A percentile compares a stretch with the other conserved stretches of the same genome.
phyloP scores from a whole-genome alignment of 169 alveolate genomes.

The Plasmodium yoelii region DNA sequence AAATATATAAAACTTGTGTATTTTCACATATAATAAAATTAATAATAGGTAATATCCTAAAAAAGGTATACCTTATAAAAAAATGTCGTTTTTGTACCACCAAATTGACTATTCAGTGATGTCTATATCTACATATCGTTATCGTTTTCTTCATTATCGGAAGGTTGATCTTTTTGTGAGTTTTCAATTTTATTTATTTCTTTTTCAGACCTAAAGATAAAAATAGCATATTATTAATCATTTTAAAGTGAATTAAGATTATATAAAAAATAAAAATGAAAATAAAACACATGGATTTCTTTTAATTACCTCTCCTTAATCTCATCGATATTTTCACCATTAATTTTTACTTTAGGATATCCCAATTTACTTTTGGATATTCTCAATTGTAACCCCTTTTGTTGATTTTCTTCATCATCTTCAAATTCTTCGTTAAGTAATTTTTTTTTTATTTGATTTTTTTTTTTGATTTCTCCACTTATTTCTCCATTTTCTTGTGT shows the following conservation, averaged over 20 bases:
- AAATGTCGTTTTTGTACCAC: too few species aligned
- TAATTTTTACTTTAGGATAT: constrained; percentile 82
- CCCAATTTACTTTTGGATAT: constrained; percentile 84
- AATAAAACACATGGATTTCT: background rate
- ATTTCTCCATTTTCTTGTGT: constrained; percentile 4
- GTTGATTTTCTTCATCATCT: constrained; percentile 59
- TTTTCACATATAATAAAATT: too few species aligned
- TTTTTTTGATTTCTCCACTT: constrained; percentile 11
- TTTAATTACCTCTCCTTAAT: constrained; percentile 74
- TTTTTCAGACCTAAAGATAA: constrained; percentile 19
- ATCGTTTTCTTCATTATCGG: background rate
- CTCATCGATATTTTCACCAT: constrained; percentile 82
- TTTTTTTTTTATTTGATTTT: constrained; percentile 28
- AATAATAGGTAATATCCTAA: too few species aligned
- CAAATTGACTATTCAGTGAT: background rate
- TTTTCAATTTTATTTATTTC: constrained; percentile 11
- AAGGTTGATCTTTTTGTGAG: background rate
- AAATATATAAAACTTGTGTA: too few species aligned
- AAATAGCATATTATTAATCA: background rate
- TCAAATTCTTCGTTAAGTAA: constrained; percentile 66
- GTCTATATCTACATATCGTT: constrained; percentile 15
- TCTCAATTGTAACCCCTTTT: constrained; percentile 58
- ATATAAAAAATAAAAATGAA: too few species aligned
- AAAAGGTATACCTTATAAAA: too few species aligned
- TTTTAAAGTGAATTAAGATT: background rate